Conservation (phyloP, 768 basidiomycete genomes). For the Boletus subparvulus region DNA sequence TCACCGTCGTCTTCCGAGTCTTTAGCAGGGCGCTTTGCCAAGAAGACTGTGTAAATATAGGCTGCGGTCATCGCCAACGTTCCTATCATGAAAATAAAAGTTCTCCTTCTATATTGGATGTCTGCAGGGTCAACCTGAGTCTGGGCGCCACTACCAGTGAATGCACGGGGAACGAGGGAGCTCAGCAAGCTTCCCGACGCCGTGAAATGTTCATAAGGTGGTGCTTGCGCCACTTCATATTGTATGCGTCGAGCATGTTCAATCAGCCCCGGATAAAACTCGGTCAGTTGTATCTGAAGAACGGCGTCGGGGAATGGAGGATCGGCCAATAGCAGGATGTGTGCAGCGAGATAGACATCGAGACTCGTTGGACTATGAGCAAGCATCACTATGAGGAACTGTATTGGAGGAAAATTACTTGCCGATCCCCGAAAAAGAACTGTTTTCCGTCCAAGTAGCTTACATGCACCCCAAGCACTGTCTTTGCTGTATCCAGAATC, state of each 20-base stretch:
- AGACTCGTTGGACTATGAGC: slow-evolving; percentile 54
- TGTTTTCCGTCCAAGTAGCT: slow-evolving; percentile 49
- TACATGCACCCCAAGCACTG: slow-evolving; percentile 56
- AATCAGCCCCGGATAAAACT: slow-evolving; percentile 56
- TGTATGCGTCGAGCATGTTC: slow-evolving; percentile 57
- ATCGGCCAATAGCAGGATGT: slow-evolving; percentile 57
- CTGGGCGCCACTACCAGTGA: slow-evolving; percentile 12
- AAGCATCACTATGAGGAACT: not conserved
- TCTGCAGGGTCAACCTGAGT: slow-evolving; percentile 40
- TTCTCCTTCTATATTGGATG: slow-evolving; percentile 44
- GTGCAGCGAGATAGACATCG: slow-evolving; percentile 67
- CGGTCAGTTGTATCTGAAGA: slow-evolving; percentile 51
- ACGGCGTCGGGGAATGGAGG: slow-evolving; percentile 63
- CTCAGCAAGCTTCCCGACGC: slow-evolving; percentile 28
- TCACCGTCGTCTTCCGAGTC: not conserved
- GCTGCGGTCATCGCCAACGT: slow-evolving; percentile 43
- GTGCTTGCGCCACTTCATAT: slow-evolving; percentile 30
- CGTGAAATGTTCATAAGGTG: slow-evolving; percentile 21
- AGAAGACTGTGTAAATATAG: slow-evolving; percentile 29
- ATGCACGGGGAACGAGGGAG: slow-evolving; percentile 40
- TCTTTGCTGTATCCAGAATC: slow-evolving; percentile 59
- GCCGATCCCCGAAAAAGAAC: slow-evolving; percentile 56
- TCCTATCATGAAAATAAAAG: slow-evolving; percentile 54
- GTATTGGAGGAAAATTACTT: slow-evolving; percentile 11
- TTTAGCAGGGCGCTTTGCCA: not conserved